phyloP scores from a whole-genome alignment of 176 grass and related monocot genomes.

The Puya raimondii region DNA sequence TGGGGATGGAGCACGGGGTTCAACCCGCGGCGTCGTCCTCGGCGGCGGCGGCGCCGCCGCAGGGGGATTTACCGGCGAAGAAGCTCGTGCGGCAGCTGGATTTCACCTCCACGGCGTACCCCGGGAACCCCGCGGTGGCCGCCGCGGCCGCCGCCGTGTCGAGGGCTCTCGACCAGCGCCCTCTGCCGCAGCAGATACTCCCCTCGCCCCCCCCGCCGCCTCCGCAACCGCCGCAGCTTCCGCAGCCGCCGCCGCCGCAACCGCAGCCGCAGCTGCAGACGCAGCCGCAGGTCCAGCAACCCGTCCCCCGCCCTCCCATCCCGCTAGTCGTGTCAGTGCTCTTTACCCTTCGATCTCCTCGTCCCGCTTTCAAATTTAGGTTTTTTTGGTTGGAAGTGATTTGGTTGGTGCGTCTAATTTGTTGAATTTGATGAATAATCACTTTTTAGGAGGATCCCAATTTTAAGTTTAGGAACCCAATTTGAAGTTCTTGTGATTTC shows the following conservation, averaged over 20 bases:
- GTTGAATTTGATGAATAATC: neutral
- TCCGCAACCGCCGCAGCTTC: slow-evolving; percentile 25
- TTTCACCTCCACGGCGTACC: slow-evolving; percentile 50
- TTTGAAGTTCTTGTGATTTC: neutral
- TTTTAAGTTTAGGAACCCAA: neutral
- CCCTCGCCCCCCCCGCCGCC: slow-evolving; percentile 17
- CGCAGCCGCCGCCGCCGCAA: slow-evolving; percentile 12
- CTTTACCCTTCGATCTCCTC: neutral
- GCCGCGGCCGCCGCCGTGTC: slow-evolving; percentile 35
- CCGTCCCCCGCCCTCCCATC: slow-evolving; percentile 26
- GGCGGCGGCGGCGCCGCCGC: slow-evolving; percentile 29
- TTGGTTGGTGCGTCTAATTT: neutral
- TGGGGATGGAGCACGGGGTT: slow-evolving; percentile 53
- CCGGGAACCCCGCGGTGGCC: slow-evolving; percentile 55
- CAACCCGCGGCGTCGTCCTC: slow-evolving; percentile 18
- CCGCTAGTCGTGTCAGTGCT: slow-evolving; percentile 39
- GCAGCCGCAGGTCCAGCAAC: slow-evolving; percentile 23
- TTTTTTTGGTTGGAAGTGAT: slow-evolving; percentile 9
- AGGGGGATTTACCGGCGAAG: slow-evolving; percentile 42
- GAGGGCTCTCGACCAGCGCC: slow-evolving; percentile 37
- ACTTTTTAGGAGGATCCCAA: neutral
- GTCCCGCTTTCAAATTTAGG: slow-evolving; percentile 14
- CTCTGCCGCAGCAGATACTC: neutral
- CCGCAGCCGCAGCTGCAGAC: slow-evolving; percentile 26
- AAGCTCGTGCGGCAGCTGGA: slow-evolving; percentile 83